These are phyloP conservation scores for Paraphaeosphaeria minitans DNA, from an alignment of 2,329 filamentous ascomycete species.

Conservation along the genomic window DNA sequence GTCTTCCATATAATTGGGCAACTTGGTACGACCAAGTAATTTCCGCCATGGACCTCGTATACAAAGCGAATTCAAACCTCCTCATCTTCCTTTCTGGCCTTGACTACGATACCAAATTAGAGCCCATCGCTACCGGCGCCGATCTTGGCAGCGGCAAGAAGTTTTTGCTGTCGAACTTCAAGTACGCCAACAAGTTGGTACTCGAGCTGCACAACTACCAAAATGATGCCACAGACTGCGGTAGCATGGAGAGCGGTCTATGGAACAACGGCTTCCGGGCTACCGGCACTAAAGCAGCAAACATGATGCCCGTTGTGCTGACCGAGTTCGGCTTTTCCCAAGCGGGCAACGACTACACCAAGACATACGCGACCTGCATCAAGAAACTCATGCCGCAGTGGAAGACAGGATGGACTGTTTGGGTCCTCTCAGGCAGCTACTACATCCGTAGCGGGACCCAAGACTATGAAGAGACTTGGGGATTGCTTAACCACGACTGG, in stretches of 20 bases:
- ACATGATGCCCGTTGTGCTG: constrained; percentile 60
- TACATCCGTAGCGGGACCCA: constrained; percentile 50
- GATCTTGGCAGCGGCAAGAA: constrained; percentile 56
- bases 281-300: constrained; percentile 50
- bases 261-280: constrained; percentile 61
- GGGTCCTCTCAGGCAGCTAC: constrained; percentile 64
- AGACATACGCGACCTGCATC: constrained; percentile 59
- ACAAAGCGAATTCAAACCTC: constrained; percentile 57
- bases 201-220: constrained; percentile 68
- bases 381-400: constrained; percentile 59
- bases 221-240: constrained; percentile 56
- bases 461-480: constrained; percentile 61
- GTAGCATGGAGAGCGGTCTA: constrained; percentile 53
- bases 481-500: constrained; percentile 55
- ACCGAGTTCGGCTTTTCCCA: constrained; percentile 61
- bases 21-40: constrained; percentile 60
- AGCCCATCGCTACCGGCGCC: constrained; percentile 57
- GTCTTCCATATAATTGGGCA: constrained; percentile 59
- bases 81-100: constrained; percentile 66
- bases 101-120: constrained; percentile 61
- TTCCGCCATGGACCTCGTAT: constrained; percentile 56
- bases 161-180: constrained; percentile 56
- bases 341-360: constrained; percentile 55
- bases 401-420: constrained; percentile 65
- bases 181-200: constrained; percentile 61